A percentile compares a stretch with the other conserved stretches of the same genome.
phyloP scores from a whole-genome alignment of 345 rosid species.

The Linum tenue region DNA sequence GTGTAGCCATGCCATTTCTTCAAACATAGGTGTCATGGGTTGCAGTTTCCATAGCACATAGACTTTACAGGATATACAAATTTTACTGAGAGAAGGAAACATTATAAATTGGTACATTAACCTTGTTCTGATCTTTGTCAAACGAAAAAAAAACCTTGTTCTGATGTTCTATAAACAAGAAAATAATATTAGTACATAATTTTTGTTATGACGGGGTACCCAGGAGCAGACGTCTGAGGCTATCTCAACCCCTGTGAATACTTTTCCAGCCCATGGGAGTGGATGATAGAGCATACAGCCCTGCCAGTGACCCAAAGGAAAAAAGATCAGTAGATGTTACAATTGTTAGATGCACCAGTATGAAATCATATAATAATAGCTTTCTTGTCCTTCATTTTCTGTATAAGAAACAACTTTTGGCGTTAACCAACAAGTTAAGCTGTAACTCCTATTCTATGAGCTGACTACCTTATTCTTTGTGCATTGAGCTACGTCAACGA shows the following conservation, averaged over 20 bases:
- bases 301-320: too few relatives aligned
- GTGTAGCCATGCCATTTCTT: background rate
- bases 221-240: too few relatives aligned
- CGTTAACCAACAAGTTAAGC: background rate
- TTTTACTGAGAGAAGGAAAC: background rate
- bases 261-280: too few relatives aligned
- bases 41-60: background rate
- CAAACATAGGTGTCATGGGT: background rate
- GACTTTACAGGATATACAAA: background rate
- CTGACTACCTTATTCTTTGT: background rate
- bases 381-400: background rate
- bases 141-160: too few relatives aligned
- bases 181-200: too few relatives aligned
- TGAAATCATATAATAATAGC: too few relatives aligned
- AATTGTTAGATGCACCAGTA: background rate
- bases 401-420: background rate
- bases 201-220: too few relatives aligned
- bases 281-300: too few relatives aligned
- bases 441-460: too few relatives aligned
- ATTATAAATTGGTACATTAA: background rate
- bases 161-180: too few relatives aligned
- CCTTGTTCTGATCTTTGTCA: background rate
- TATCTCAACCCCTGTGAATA: too few relatives aligned
- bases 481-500: background rate
- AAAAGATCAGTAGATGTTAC: background rate